Base-by-base conservation (phyloP, 768 basidiomycete species). In the Amanita pseudoporphyria region DNA sequence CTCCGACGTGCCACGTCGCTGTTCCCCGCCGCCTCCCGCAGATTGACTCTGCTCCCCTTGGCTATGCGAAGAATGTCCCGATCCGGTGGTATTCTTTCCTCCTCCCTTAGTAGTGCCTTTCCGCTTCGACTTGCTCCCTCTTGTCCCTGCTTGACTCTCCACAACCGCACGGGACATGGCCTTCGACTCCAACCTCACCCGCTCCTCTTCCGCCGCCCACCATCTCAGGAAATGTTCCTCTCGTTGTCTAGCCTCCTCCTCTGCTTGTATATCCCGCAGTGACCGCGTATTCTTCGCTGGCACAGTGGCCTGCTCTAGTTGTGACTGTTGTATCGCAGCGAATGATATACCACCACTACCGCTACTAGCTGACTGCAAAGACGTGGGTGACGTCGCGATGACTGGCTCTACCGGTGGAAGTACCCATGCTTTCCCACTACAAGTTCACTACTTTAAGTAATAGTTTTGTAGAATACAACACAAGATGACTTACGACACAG, bases 171-270 rank as follows among this genome's bases (percentile, higher is more conserved):
- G 26, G 9, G 49, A 33, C 12, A 43, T n/a, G 2, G 40, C 49
- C 30, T 36, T 40, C 13, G 30, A 32, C 21, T 85, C 82, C 30
- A 68, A 54, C 54, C 66, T 72, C n/a, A 87, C 62, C 13, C 86
- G 71, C 57, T 77, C 80, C 62, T 91, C 88, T 63, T 95, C 93
- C 6, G 73, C 81, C 1, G 78, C 70, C 90, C 92, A 96, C 93
- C 93, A 96, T 56, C 70, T 76, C 62, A 94, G 62, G 61, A 96
- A 97, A 52, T 87, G 87, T 3, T 70, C 79, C 64, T 94, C 90
- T 43, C 71, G 74, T 53, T 74, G 78, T 22, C 72, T 71, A 36
- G 74, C 77, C 30, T 67, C 69, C 61, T 93, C 90, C 61, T 96
- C 91, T 52, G 82, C 79, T 62, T 95, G 92, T 37, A 96, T 97